Conservation (phyloP, 2,329 filamentous ascomycete species). For the Penicillium sp. region DNA sequence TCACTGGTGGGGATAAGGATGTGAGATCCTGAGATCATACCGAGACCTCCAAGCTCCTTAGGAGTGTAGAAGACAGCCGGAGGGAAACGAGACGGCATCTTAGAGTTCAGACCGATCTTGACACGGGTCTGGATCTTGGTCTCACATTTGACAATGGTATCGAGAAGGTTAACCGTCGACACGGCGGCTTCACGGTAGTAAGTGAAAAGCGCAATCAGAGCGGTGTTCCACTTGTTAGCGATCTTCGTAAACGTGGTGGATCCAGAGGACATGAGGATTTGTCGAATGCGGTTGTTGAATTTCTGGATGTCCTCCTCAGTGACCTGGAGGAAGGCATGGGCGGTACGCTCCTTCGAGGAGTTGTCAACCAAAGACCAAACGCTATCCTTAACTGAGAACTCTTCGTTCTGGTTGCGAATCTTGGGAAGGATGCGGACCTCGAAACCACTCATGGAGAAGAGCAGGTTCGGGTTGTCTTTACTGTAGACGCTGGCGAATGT, state of each 20-base stretch:
- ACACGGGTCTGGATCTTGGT: constrained; percentile 99
- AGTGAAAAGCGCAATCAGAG: constrained; percentile 91
- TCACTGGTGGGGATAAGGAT: constrained; percentile 96
- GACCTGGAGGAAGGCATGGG: constrained; percentile 94
- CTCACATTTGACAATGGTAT: constrained; percentile 98
- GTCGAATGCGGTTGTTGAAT: constrained; percentile 97
- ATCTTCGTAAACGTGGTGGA: constrained; percentile 99
- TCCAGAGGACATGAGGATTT: constrained; percentile 99
- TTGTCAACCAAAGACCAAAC: constrained; percentile 98
- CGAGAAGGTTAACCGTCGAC: constrained; percentile 85
- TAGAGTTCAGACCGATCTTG: constrained; percentile 97
- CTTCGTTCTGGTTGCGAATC: constrained; percentile 88
- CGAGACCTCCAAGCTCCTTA: constrained; percentile 91
- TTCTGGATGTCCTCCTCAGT: constrained; percentile 97
- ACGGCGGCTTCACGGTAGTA: constrained; percentile 98
- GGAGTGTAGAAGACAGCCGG: constrained; percentile 98
- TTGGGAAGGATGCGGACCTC: constrained; percentile 96
- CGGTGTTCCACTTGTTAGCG: constrained; percentile 99
- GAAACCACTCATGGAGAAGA: constrained; percentile 98
- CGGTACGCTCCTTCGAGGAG: constrained; percentile 91
- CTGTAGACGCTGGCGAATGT: constrained; percentile 98
- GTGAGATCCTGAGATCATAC: constrained; percentile 98
- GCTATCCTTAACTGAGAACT: constrained; percentile 95
- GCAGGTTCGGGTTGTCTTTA: constrained; percentile 89
- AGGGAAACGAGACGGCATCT: constrained; percentile 98